Evolutionary conservation across 23 red algal species (phyloP).

Genomic region (Gracilaria domingensis): DNA sequence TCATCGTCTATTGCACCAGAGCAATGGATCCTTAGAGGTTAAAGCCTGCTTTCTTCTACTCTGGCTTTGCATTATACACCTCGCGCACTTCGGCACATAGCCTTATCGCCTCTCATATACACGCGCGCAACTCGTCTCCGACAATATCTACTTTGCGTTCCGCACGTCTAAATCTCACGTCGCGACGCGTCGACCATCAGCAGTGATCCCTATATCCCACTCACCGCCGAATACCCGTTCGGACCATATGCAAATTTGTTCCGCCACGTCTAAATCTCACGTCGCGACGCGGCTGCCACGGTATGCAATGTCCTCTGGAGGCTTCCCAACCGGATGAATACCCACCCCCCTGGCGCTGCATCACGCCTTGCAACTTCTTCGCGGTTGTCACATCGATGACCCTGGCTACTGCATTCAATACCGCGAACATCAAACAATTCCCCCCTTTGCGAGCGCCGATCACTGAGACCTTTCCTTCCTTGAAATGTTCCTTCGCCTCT

Average conservation of each 20-base stretch:
- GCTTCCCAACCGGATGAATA: too few species aligned
- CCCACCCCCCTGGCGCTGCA: too few species aligned
- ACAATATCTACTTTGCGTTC: neutral
- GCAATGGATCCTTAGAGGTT: conserved; percentile 28
- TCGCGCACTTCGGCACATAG: conserved; percentile 42
- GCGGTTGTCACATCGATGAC: neutral
- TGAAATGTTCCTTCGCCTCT: neutral
- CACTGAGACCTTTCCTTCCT: neutral
- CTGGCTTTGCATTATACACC: neutral
- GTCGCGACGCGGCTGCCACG: too few species aligned
- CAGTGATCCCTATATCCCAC: too few species aligned
- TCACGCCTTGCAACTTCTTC: neutral
- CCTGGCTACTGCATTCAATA: conserved; percentile 29
- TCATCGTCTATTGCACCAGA: neutral
- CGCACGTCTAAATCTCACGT: too few species aligned
- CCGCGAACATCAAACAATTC: neutral
- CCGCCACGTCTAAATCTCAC: too few species aligned
- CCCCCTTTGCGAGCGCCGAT: neutral
- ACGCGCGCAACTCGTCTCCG: neutral
- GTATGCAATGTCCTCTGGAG: too few species aligned
- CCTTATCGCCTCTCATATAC: neutral
- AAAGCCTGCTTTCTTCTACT: neutral
- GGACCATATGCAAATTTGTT: too few species aligned
- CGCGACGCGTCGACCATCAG: too few species aligned
- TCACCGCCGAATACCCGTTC: too few species aligned